Evolutionary conservation across 2,329 filamentous ascomycete genomes (phyloP).

Genomic region (Epicoccum nigrum): DNA sequence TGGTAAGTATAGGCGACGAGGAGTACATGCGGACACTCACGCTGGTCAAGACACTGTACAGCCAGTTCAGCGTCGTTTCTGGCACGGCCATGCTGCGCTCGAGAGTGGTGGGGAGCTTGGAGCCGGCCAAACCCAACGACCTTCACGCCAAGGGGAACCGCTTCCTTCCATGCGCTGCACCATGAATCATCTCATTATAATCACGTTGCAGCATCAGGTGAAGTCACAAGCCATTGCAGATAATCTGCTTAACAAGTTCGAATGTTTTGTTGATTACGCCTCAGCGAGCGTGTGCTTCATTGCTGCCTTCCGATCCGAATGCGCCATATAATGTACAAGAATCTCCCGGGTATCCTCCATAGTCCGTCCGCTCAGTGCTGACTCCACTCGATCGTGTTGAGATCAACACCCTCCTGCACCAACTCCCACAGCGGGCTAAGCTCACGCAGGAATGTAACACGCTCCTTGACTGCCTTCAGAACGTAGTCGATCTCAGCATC

Average conservation of each 20-base stretch:
- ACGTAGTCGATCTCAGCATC: conserved; percentile 97
- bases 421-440: conserved; percentile 96
- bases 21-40: conserved; percentile 21
- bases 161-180: too few relatives aligned
- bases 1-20: conserved; percentile 4
- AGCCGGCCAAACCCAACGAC: too few relatives aligned
- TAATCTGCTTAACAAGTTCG: too few relatives aligned
- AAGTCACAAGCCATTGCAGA: too few relatives aligned
- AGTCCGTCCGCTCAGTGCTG: conserved; percentile 70
- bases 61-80: conserved; percentile 91
- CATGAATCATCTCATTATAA: too few relatives aligned
- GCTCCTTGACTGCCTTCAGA: conserved; percentile 86
- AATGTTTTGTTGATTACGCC: conserved; percentile 16
- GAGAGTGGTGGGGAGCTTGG: conserved; percentile 33
- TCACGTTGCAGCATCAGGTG: too few relatives aligned
- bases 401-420: conserved; percentile 93
- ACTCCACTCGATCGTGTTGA: conserved; percentile 97
- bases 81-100: conserved; percentile 66
- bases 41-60: conserved; percentile 82
- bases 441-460: conserved; percentile 91
- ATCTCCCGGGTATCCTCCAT: conserved; percentile 16
- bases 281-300: conserved; percentile 32
- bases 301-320: conserved; percentile 13
- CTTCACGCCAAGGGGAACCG: too few relatives aligned
- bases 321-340: conserved; percentile 33